Evolutionary conservation across 805 yeast genomes (phyloP).

Genomic region (Myxozyma sirexii): DNA sequence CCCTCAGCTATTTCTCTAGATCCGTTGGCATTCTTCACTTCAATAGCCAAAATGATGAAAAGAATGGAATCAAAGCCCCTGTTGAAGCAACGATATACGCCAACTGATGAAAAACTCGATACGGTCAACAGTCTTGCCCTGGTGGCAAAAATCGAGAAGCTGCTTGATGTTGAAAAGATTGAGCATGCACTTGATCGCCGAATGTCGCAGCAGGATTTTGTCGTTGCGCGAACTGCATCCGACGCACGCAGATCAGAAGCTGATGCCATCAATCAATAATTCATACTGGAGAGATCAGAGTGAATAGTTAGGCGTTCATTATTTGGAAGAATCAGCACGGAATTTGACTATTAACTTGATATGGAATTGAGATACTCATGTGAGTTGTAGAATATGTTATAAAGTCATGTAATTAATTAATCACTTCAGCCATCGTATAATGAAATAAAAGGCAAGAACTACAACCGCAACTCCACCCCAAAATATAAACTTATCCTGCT

Average conservation of each 20-base stretch:
- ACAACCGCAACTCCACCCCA: conserved; percentile 70
- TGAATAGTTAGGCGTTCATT: background rate
- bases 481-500: conserved; percentile 83
- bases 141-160: conserved; percentile 9
- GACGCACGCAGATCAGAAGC: background rate
- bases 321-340: too few species aligned
- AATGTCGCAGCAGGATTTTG: conserved; percentile 19
- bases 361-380: background rate
- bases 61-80: conserved; percentile 16
- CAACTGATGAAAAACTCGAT: conserved; percentile 13
- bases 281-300: background rate
- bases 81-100: conserved; percentile 16
- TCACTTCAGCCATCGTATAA: conserved; percentile 57
- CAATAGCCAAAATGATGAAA: conserved; percentile 5
- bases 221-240: background rate
- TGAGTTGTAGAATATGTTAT: background rate
- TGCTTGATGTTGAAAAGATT: background rate
- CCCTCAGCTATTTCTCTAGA: background rate
- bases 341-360: too few species aligned
- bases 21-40: background rate
- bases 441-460: conserved; percentile 66
- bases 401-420: background rate
- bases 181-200: conserved; percentile 18
- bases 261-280: background rate
- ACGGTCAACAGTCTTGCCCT: conserved; percentile 16